A percentile compares a stretch with the other conserved stretches of the same genome.
Conservation (phyloP, 1,284 basidiomycete species). For the Ganoderma boninense region DNA sequence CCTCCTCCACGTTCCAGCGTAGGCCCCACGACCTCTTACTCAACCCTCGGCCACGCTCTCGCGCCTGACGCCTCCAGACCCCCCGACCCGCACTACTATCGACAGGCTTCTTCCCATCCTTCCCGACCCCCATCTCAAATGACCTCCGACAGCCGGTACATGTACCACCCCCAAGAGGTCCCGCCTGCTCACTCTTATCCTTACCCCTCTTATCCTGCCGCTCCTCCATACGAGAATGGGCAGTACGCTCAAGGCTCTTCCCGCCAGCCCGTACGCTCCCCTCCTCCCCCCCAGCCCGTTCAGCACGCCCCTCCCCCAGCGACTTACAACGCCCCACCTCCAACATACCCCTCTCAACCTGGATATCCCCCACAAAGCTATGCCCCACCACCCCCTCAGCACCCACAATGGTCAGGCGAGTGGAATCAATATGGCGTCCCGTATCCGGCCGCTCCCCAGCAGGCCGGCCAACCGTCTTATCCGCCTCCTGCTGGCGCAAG, state of each 20-base stretch:
- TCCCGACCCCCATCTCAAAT: slow-evolving; percentile 43
- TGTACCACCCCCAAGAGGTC: slow-evolving; percentile 57
- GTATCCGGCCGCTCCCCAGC: slow-evolving; percentile 33
- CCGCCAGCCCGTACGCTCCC: slow-evolving; percentile 46
- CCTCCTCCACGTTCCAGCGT: slow-evolving; percentile 31
- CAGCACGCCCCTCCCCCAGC: slow-evolving; percentile 43
- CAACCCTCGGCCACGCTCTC: slow-evolving; percentile 44
- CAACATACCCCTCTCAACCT: slow-evolving; percentile 38
- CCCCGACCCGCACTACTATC: slow-evolving; percentile 29
- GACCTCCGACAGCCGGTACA: slow-evolving; percentile 65
- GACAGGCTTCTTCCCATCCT: slow-evolving; percentile 9
- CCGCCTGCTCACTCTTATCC: slow-evolving; percentile 55
- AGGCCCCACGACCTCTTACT: slow-evolving; percentile 39
- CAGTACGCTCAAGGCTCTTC: slow-evolving; percentile 49
- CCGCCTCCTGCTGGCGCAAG: slow-evolving; percentile 34
- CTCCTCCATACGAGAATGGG: slow-evolving; percentile 48
- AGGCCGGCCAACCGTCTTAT: slow-evolving; percentile 25
- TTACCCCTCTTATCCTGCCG: slow-evolving; percentile 39
- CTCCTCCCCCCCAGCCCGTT: slow-evolving; percentile 49
- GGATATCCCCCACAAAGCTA: slow-evolving; percentile 44
- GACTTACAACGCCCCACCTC: slow-evolving; percentile 39
- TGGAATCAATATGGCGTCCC: slow-evolving; percentile 15
- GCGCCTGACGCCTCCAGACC: slow-evolving; percentile 32
- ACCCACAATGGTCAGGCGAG: slow-evolving; percentile 45
- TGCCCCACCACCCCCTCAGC: slow-evolving; percentile 42